Evolutionary conservation across 2,329 filamentous ascomycete genomes (phyloP), one percentile per base, ranked within the genome.

Genomic region (Aphanocladium album): DNA sequence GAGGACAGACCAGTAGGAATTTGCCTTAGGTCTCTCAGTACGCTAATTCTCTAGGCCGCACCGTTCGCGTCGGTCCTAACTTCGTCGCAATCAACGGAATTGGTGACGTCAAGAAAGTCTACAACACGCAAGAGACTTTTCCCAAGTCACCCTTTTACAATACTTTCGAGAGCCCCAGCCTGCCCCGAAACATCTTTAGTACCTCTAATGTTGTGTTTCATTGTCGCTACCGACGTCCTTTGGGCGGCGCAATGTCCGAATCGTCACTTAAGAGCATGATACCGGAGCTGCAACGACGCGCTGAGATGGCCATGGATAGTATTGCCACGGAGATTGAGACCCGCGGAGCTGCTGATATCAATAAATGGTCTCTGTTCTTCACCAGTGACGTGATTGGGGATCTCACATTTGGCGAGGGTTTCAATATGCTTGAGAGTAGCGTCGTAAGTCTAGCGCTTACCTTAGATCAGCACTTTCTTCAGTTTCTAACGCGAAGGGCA

Each of bases 381-480:
- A 59, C 60, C 17, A 53, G 37, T 9, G 60, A 62, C 41, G 43
- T 59, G 17, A 59, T 58, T 39, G 60, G 60, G 23, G 60, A 62
- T 21, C 41, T 62, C 14, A 55, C 45, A 35, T 62, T 62, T 62
- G 60, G 60, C 33, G 45, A 53, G 17, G 43, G 55, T 16, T 62
- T 59, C 49, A 39, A 30, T 19, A 59, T 62, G 54, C 47, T 59
- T 27, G 55, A 59, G 25, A 25, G 27, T 19, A 25, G 49, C 12
- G 27, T 27, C 23, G 49, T 52, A 30, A 30, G 49, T 52, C 21
- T 49, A 23, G 19, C 12, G 16, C 7, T 65, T 74, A 5, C 71
- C 69, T 53, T 55, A 62, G 17, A 60, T 66, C 21, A 66, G 69
- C 0, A 57, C 64, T 0, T 53, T 74, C 21, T 66, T 33, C 21